phyloP scores from a whole-genome alignment of 805 yeast genomes.

The Candida sphagnicola region DNA sequence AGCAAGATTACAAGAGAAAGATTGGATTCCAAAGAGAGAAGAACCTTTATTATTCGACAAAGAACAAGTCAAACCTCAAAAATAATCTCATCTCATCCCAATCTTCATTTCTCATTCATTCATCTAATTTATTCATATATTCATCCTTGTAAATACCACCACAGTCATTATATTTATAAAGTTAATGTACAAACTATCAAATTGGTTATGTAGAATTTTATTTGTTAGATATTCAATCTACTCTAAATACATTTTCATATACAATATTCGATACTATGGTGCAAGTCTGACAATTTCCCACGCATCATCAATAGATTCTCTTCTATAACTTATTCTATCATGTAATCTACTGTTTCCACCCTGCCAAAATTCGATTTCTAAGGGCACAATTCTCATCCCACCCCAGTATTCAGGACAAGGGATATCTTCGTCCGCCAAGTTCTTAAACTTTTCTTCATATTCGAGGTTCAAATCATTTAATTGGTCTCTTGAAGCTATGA shows the following conservation, averaged over 20 bases:
- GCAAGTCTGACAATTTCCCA: constrained; percentile 74
- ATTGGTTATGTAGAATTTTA: too few species aligned
- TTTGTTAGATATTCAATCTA: background rate
- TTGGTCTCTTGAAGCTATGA: constrained; percentile 54
- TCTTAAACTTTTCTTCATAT: constrained; percentile 56
- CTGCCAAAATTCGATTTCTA: constrained; percentile 96
- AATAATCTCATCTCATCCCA: background rate
- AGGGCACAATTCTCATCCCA: constrained; percentile 81
- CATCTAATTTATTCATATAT: background rate
- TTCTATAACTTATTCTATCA: constrained; percentile 74
- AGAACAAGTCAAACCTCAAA: constrained; percentile 3
- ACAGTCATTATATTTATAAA: too few species aligned
- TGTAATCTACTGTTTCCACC: constrained; percentile 88
- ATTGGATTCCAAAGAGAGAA: constrained; percentile 43
- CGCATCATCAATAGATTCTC: constrained; percentile 44
- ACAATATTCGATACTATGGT: too few species aligned
- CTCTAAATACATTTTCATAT: background rate
- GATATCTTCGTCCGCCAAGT: constrained; percentile 52
- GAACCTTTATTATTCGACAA: constrained; percentile 34
- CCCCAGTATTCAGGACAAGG: constrained; percentile 98
- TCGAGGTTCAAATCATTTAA: constrained; percentile 51
- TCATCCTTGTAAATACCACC: background rate
- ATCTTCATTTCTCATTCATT: background rate
- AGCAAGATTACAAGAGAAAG: constrained; percentile 30
- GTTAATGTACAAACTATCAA: background rate